A percentile compares a stretch with the other conserved stretches of the same genome.
phyloP scores from a whole-genome alignment of 2,329 filamentous ascomycete species.

The Ophiostoma australiae region DNA sequence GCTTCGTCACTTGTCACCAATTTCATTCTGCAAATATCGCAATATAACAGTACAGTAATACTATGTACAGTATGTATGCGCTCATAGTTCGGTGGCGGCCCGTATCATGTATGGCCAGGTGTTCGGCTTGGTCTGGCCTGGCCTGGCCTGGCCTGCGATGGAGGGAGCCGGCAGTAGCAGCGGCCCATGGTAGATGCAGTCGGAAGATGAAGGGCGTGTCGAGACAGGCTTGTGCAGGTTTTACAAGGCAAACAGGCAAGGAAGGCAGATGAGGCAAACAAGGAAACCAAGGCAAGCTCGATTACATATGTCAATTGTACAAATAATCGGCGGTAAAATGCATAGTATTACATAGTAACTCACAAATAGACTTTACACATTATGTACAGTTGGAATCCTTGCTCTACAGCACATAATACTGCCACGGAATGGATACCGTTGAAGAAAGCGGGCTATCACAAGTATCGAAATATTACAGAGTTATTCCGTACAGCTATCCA shows the following conservation, averaged over 20 bases:
- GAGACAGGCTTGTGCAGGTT: not conserved
- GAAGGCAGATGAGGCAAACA: no score
- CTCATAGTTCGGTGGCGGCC: conserved; percentile 1
- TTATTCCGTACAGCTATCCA: no score
- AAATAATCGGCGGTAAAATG: no score
- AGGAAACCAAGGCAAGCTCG: not conserved
- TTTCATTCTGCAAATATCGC: not conserved
- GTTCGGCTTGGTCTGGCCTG: not conserved
- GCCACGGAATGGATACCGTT: not conserved
- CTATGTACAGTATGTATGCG: not conserved
- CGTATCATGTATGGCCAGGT: not conserved
- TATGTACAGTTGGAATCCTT: not conserved
- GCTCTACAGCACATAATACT: no score
- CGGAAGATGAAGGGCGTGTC: not conserved
- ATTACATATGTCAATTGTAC: not conserved
- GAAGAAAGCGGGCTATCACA: not conserved
- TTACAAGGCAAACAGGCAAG: not conserved
- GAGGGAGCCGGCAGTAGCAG: conserved; percentile 8
- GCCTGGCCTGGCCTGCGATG: not conserved
- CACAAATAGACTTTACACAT: no score
- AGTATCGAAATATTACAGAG: not conserved
- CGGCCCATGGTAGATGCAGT: not conserved
- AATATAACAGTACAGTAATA: not conserved
- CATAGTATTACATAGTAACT: no score
- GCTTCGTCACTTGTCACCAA: not conserved